These are phyloP conservation scores for Ustilago tritici DNA, from an alignment of 1,284 basidiomycete genomes.

Conservation along the genomic window DNA sequence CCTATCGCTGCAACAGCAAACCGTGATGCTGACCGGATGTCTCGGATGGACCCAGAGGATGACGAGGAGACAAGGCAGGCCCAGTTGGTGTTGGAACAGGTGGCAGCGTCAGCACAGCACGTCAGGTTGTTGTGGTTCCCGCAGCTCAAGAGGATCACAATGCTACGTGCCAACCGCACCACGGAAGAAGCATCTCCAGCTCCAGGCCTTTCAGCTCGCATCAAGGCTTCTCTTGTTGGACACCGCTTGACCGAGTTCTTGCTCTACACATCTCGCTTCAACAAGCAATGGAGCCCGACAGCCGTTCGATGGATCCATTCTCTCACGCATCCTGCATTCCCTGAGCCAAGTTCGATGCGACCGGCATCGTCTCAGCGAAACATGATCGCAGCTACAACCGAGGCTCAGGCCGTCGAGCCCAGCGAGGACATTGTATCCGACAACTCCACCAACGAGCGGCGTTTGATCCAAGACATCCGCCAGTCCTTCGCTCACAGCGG, in stretches of 20 bases:
- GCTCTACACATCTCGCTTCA: slow-evolving; percentile 50
- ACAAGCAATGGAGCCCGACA: slow-evolving; percentile 26
- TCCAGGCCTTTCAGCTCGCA: slow-evolving; percentile 19
- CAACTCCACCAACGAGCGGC: slow-evolving; percentile 54
- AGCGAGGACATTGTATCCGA: slow-evolving; percentile 45
- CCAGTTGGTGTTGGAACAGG: slow-evolving; percentile 73
- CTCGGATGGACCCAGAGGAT: slow-evolving; percentile 41
- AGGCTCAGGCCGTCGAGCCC: slow-evolving; percentile 66
- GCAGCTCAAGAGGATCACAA: slow-evolving; percentile 79
- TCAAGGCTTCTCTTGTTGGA: slow-evolving; percentile 41
- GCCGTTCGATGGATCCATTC: slow-evolving; percentile 50
- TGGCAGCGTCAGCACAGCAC: slow-evolving; percentile 77
- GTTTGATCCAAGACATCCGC: slow-evolving; percentile 39
- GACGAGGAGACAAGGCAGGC: slow-evolving; percentile 66
- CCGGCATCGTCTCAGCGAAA: slow-evolving; percentile 1
- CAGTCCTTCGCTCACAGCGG: slow-evolving; percentile 30
- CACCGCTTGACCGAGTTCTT: slow-evolving; percentile 51
- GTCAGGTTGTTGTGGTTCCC: slow-evolving; percentile 97
- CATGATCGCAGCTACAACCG: slow-evolving; percentile 30
- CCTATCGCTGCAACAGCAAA: slow-evolving; percentile 33
- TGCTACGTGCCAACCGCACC: slow-evolving; percentile 82
- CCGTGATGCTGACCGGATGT: slow-evolving; percentile 26
- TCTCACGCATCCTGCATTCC: slow-evolving; percentile 46
- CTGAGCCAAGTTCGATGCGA: slow-evolving; percentile 8
- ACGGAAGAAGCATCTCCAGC: slow-evolving; percentile 71